These are phyloP conservation scores for Gossypium gossypioides DNA, from an alignment of 441 rosid genomes.

Conservation along the genomic window DNA sequence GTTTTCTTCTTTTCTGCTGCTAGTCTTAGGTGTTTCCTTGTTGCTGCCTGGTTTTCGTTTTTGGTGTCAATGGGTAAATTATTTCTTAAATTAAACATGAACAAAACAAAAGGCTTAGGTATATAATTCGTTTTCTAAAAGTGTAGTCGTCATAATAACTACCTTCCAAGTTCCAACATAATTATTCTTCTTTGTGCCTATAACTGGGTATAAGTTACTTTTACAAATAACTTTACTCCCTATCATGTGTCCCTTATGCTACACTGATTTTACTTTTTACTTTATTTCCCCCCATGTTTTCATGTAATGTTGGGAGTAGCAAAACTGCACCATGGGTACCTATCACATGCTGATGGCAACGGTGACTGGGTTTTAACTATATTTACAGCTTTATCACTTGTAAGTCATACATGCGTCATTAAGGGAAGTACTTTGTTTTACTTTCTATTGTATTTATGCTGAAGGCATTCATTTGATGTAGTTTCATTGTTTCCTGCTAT, in stretches of 20 bases:
- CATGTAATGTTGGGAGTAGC: constrained; percentile 38
- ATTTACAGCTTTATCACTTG: constrained; percentile 78
- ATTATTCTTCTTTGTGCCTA: neutral
- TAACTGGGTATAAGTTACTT: neutral
- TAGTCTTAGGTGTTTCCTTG: neutral
- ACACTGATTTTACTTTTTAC: constrained; percentile 8
- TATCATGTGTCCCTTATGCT: neutral
- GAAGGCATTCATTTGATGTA: neutral
- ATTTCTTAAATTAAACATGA: neutral
- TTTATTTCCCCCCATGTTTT: neutral
- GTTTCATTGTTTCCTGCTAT: neutral
- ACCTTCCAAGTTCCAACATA: neutral
- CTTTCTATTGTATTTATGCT: constrained; percentile 1
- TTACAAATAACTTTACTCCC: neutral
- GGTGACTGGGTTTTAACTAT: constrained; percentile 99
- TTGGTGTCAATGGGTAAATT: neutral
- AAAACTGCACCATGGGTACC: constrained; percentile 81
- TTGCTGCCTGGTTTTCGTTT: neutral
- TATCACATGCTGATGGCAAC: constrained; percentile 88
- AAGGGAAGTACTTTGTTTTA: neutral
- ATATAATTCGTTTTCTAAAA: neutral
- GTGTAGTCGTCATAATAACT: neutral
- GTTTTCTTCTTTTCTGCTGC: neutral
- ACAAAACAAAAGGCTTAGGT: neutral
- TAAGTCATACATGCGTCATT: constrained; percentile 29